Evolutionary conservation across 139 green algal species (phyloP), one percentile per base, ranked within the genome.

Genomic region (Tetraselmis chui): DNA sequence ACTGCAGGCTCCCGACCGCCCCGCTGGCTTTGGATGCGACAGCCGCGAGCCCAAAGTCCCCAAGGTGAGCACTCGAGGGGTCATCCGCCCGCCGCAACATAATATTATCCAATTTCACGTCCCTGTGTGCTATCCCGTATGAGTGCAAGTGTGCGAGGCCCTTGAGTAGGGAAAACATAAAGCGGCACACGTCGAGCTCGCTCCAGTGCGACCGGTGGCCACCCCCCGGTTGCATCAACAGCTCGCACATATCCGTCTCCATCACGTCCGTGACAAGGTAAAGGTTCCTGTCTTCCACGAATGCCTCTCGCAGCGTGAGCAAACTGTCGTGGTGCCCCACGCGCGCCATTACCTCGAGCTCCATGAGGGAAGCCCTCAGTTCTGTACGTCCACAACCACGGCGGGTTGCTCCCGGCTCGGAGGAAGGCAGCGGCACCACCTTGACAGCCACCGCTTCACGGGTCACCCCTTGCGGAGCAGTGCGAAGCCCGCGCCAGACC

Each of bases 1-100:
- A 87, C 23, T 31, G 24, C 28, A 83, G 29, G 32, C 79, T 87
- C 28, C 84, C 84, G 18, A 67, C 45, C 5, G 45, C 45, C 5
- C 45, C 45, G 45, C 5, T 67, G 45, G 45, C 45, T 18, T 67
- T 18, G 45, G 45, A 18, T 67, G 83, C 83, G 1, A 81, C 25
- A 29, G 59, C 30, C 83, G 45, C 45, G 45, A 67, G 45, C 18
- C 45, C 45, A 18, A 67, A 67, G 45, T 67, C 45, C 23, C 29
- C 77, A 30, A 59, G 77, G 28, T 32, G 28, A 80, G 45, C 45
- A 25, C 11, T 25, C 5, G 11, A 31, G n/a, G 58, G 31, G 28
- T 80, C 77, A 29, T 80, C 32, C 2, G 28, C n/a, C 2, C 31
- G 77, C 28, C 29, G 32, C 28, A 80, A 27, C 29, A 80, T 80